Percentiles rank a stretch among this genome's conserved stretches.
These are phyloP conservation scores for Pinus tabuliformis DNA, from an alignment of 75 land plant species.

Conservation along the genomic window DNA sequence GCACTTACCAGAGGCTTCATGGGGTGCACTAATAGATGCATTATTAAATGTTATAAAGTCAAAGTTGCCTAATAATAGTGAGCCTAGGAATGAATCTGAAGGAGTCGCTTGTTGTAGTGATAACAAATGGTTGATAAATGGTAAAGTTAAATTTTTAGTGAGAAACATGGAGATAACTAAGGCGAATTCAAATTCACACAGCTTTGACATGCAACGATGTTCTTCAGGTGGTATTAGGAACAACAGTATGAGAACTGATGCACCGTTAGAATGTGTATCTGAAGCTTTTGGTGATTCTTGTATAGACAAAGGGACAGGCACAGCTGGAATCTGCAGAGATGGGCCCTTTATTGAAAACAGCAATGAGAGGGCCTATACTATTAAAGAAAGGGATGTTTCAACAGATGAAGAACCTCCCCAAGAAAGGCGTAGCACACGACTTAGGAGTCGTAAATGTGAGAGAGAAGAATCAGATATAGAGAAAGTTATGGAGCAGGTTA, in stretches of 20 bases:
- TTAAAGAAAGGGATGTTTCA: constrained; percentile 34
- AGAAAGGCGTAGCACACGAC: constrained; percentile 85
- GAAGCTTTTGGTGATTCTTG: not conserved
- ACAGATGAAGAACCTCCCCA: constrained; percentile 65
- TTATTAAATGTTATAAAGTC: constrained; percentile 41
- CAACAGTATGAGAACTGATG: not conserved
- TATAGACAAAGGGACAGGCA: constrained; percentile 2
- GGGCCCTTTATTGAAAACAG: constrained; percentile 2
- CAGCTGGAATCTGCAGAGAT: not conserved
- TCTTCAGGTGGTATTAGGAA: not conserved
- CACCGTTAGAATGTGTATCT: not conserved
- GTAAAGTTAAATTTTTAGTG: constrained; percentile 1
- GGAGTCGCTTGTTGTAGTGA: constrained; percentile 11
- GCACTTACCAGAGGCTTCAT: constrained; percentile 58
- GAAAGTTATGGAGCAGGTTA: constrained; percentile 43
- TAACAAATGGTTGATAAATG: constrained; percentile 10
- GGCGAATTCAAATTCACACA: not conserved
- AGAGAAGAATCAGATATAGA: constrained; percentile 58
- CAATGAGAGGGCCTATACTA: constrained; percentile 17
- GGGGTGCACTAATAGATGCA: constrained; percentile 62
- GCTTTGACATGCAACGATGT: not conserved
- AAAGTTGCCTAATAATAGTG: not conserved
- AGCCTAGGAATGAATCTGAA: constrained; percentile 13
- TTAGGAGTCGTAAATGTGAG: constrained; percentile 79
- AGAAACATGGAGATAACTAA: constrained; percentile 7